Evolutionary conservation across 805 yeast species (phyloP), one percentile per base, ranked within the genome.

Genomic region (Myxozyma udenii): DNA sequence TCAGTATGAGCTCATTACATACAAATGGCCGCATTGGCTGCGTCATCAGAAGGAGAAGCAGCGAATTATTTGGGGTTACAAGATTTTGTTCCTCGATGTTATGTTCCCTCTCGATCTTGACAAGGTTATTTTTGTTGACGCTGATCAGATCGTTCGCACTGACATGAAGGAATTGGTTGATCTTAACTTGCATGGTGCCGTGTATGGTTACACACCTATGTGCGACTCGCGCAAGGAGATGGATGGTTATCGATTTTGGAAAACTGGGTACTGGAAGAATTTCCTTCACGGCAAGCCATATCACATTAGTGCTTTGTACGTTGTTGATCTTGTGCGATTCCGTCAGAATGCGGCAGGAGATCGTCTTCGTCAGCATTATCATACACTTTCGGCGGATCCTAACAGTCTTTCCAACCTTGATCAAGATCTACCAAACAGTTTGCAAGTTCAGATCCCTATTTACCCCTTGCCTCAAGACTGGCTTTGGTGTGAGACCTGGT

Each of bases 401-500:
- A 74, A 70, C 21, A 89, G 96, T 0, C 71, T 93, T 51, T 77
- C 87, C 9, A 88, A 87, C 62, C 74, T 90, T 53, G 98, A 89
- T 65, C 97, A 91, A 66, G 98, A 93, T 65, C 75, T 91, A 55
- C 89, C 96, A n/a, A 93, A 91, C 68, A 86, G 87, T 64, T 61
- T 90, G 61, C 98, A 93, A 67, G 62, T 73, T 21, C 66, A 68
- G 25, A 67, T 91, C 26, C 84, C 83, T 44, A 88, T 88, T 18
- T 78, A 73, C 62, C 83, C 93, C 6, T 71, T 87, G 40, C 86
- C 88, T 2, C 83, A 83, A 60, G 90, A 86, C 41, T 87, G 95
- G 95, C 71, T 87, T 35, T 88, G 95, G 95, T 88, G 95, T 69
- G 95, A 87, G 64, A 87, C 95, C 0, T 87, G 95, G 95, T 86